phyloP scores from a whole-genome alignment of 163 green algal genomes.

The Scenedesmus sp. region DNA sequence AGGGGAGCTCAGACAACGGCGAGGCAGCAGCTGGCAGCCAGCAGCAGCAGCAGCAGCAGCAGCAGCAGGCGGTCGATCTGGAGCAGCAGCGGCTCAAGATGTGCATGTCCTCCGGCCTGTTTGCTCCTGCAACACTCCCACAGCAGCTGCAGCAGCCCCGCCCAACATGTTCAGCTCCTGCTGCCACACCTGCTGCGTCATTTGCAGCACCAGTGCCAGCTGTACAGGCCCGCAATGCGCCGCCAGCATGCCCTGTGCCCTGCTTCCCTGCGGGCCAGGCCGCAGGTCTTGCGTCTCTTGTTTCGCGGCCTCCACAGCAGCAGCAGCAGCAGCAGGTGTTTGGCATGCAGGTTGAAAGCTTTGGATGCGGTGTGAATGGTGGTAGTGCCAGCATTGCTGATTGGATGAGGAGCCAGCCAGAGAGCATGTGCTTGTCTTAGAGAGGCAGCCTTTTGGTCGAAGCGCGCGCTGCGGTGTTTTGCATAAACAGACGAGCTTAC shows the following conservation, averaged over 20 bases:
- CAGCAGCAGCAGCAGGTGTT: neutral
- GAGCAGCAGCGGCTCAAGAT: conserved; percentile 19
- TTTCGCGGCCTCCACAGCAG: neutral
- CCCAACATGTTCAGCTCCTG: neutral
- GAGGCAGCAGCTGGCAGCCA: neutral
- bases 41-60: neutral
- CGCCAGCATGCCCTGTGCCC: neutral
- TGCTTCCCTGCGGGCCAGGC: neutral
- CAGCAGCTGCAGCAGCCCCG: neutral
- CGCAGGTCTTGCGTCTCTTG: neutral
- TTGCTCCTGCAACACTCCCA: neutral
- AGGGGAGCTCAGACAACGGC: neutral
- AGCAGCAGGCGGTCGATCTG: neutral
- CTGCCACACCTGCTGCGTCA: neutral
- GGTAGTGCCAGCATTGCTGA: conserved; percentile 30
- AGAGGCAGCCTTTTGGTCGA: neutral
- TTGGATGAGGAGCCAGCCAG: conserved; percentile 23
- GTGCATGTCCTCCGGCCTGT: conserved; percentile 38
- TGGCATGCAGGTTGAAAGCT: neutral
- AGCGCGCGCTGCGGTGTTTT: neutral
- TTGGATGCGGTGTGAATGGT: conserved; percentile 14
- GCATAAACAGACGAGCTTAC: neutral
- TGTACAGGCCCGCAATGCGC: neutral
- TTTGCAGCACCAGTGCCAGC: neutral
- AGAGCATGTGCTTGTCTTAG: neutral